These are phyloP conservation scores for Nannochloropsis gaditana DNA, from an alignment of 108 stramenopile species.

Conservation along the genomic window DNA sequence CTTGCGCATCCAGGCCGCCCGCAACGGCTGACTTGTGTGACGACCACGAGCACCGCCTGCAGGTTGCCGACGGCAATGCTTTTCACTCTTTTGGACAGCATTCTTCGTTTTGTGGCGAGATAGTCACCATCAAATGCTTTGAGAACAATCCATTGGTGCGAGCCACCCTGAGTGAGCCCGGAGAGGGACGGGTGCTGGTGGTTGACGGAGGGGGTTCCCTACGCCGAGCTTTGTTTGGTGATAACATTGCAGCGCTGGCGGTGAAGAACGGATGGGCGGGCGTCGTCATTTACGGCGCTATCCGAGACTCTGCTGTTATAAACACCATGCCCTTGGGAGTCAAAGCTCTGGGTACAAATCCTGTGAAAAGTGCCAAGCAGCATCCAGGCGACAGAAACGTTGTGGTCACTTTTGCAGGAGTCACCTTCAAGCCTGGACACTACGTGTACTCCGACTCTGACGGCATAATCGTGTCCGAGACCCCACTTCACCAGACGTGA, in stretches of 20 bases:
- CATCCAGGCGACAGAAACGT: constrained; percentile 32
- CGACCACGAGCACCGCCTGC: not conserved
- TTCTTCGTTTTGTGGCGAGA: constrained; percentile 26
- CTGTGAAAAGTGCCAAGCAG: constrained; percentile 38
- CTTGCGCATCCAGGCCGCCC: not conserved
- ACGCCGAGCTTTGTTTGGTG: constrained; percentile 38
- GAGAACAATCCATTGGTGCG: constrained; percentile 44
- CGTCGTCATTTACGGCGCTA: constrained; percentile 40
- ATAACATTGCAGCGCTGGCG: constrained; percentile 35
- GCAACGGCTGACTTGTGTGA: not conserved
- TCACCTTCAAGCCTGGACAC: constrained; percentile 33
- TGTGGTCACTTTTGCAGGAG: constrained; percentile 33
- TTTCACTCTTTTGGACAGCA: constrained; percentile 41
- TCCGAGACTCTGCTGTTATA: constrained; percentile 37
- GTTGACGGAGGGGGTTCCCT: constrained; percentile 45
- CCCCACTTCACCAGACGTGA: not conserved
- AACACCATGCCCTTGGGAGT: constrained; percentile 27
- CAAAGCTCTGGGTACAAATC: constrained; percentile 42
- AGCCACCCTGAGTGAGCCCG: constrained; percentile 32
- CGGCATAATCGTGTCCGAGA: constrained; percentile 38
- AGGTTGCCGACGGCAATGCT: constrained; percentile 12
- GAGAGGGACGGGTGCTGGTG: constrained; percentile 41
- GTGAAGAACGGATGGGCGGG: constrained; percentile 45
- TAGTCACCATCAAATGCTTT: constrained; percentile 44
- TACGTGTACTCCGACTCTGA: constrained; percentile 37